A percentile compares a stretch with the other conserved stretches of the same genome.
These are phyloP conservation scores for Aurantiochytrium sp. DNA, from an alignment of 108 stramenopile genomes.

Conservation along the genomic window DNA sequence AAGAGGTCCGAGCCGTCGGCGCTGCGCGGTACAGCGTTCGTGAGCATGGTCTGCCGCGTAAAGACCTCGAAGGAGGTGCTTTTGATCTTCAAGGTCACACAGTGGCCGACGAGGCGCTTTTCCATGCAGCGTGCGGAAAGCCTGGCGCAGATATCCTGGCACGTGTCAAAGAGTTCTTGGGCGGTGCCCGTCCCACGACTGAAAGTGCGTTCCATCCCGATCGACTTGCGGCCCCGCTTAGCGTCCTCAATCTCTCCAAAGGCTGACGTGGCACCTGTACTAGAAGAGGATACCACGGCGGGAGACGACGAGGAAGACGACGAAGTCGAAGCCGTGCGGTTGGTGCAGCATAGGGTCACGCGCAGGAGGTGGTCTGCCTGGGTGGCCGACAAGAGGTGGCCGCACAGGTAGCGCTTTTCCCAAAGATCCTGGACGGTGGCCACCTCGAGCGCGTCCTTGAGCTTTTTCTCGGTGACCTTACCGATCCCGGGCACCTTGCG, in stretches of 20 bases:
- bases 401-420: conserved; percentile 51
- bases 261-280: too few relatives aligned
- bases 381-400: conserved; percentile 46
- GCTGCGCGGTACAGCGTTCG: not conserved
- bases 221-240: not conserved
- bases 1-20: not conserved
- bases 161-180: conserved; percentile 16
- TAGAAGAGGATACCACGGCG: not conserved
- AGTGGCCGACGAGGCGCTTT: not conserved
- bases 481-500: conserved; percentile 85
- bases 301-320: not conserved
- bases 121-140: not conserved
- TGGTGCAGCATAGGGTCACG: not conserved
- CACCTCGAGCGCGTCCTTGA: conserved; percentile 64
- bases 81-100: conserved; percentile 34
- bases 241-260: not conserved
- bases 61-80: not conserved
- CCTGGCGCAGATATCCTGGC: not conserved
- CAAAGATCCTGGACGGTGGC: conserved; percentile 75
- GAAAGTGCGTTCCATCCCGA: not conserved
- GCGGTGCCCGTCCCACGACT: not conserved
- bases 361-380: not conserved
- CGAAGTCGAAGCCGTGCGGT: not conserved
- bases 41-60: not conserved
- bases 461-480: conserved; percentile 78